phyloP scores from a whole-genome alignment of 257 asterid species.

The Rauvolfia tetraphylla region DNA sequence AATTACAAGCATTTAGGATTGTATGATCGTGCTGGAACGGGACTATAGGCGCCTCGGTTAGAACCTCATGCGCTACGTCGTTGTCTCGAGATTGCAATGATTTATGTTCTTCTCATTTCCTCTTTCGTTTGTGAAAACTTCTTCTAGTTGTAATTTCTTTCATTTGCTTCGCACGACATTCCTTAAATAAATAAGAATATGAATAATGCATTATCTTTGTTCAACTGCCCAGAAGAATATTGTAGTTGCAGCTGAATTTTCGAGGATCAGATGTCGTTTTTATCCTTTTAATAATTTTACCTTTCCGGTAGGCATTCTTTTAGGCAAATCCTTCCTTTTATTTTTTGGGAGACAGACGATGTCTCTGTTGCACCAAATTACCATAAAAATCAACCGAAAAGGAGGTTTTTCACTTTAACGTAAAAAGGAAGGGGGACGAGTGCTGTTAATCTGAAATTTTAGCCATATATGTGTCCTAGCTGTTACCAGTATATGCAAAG shows the following conservation, averaged over 20 bases:
- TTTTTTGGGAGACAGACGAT: background rate
- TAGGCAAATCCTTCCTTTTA: background rate
- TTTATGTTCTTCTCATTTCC: background rate
- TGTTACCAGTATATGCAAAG: background rate
- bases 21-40: background rate
- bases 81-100: background rate
- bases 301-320: background rate
- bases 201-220: background rate
- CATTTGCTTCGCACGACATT: background rate
- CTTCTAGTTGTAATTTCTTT: background rate
- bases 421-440: background rate
- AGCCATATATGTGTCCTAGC: background rate
- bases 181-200: background rate
- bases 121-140: background rate
- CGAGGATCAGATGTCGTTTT: background rate
- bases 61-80: background rate
- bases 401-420: background rate
- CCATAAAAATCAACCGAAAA: background rate
- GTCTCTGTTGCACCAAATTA: background rate
- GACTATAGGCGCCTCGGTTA: background rate
- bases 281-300: background rate
- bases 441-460: background rate
- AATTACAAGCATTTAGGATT: background rate
- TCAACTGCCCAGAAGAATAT: background rate
- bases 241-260: slow-evolving; percentile 5